Evolutionary conservation across 805 yeast genomes (phyloP), one percentile per base, ranked within the genome.

Genomic region (Cephaloascus fragrans): DNA sequence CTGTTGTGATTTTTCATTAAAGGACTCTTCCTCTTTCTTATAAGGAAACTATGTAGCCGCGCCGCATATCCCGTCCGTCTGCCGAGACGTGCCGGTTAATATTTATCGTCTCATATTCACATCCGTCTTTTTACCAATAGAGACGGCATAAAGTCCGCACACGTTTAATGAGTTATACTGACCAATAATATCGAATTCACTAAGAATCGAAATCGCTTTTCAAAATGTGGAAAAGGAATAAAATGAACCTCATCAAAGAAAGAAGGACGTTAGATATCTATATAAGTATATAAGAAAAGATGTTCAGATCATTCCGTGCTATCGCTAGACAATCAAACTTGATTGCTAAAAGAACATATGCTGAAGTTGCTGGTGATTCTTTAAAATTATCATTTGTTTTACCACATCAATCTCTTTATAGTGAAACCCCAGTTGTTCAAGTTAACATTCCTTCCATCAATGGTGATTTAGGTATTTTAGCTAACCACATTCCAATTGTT

Each of bases 401-500:
- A 54, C 98, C 98, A 49, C 88, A 85, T 62, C 79, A 82, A 65
- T 76, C 83, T 42, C 62, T 78, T 55, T 78, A 69, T 60, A 54
- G 76, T 39, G 75, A 75, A 40, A 59, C 57, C 87, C 71, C 65
- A 53, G 72, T 67, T 39, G 60, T 64, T 49, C 72, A 93, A 74
- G 97, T 93, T 52, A 93, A 93, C 71, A 73, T 93, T 51, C 98
- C 98, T 57, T 94, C 96, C 47, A 74, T 82, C 56, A 80, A 93
- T 50, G 98, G 98, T 63, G 94, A 85, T 60, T 77, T 90, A 67
- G 98, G 98, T 85, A 77, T 93, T 49, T 72, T 93, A 59, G 96
- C 97, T 53, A 83, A 86, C 72, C 98, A 93, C 79, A 96, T 93
- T 57, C 97, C 98, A 55, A 78, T 84, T 55, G 87, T 90, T 48